phyloP scores from a whole-genome alignment of 257 asterid species.

The Nicotiana benthamiana region DNA sequence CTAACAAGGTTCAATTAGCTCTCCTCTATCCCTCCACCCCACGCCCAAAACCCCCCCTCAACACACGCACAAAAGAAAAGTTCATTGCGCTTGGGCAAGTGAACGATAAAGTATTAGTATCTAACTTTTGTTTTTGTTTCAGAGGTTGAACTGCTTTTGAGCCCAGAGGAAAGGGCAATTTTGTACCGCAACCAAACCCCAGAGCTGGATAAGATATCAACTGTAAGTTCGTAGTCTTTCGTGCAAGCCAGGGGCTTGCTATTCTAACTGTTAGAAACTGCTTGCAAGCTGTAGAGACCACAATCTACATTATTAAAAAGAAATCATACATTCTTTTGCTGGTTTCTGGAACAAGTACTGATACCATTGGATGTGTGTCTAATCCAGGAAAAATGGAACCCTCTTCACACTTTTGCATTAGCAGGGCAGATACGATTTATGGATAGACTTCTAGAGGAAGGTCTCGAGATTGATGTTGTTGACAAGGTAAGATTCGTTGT shows the following conservation, averaged over 20 bases:
- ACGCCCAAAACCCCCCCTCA: not conserved
- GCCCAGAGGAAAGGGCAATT: slow-evolving; percentile 67
- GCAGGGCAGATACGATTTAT: slow-evolving; percentile 79
- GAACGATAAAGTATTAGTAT: not conserved
- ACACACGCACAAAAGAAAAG: not conserved
- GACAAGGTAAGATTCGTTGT: slow-evolving; percentile 41
- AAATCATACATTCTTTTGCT: not conserved
- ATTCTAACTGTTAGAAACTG: not conserved
- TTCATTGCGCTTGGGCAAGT: not conserved
- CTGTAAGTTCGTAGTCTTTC: slow-evolving; percentile 36
- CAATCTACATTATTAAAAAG: not conserved
- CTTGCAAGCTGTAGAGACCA: not conserved
- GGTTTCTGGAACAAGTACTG: not conserved
- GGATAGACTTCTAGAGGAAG: slow-evolving; percentile 60
- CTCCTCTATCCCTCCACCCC: no score
- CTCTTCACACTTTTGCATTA: slow-evolving; percentile 68
- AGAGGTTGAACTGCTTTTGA: slow-evolving; percentile 78
- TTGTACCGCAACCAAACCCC: slow-evolving; percentile 46
- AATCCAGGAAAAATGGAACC: slow-evolving; percentile 71
- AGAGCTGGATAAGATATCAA: slow-evolving; percentile 50
- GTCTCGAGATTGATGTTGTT: slow-evolving; percentile 36
- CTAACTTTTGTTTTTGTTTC: slow-evolving; percentile 11
- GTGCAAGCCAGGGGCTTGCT: not conserved
- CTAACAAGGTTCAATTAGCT: not conserved
- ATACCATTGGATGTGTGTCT: not conserved